Percentiles rank a stretch among this genome's conserved stretches.
These are phyloP conservation scores for Rhododendron molle DNA, from an alignment of 148 eudicot species.

Conservation along the genomic window DNA sequence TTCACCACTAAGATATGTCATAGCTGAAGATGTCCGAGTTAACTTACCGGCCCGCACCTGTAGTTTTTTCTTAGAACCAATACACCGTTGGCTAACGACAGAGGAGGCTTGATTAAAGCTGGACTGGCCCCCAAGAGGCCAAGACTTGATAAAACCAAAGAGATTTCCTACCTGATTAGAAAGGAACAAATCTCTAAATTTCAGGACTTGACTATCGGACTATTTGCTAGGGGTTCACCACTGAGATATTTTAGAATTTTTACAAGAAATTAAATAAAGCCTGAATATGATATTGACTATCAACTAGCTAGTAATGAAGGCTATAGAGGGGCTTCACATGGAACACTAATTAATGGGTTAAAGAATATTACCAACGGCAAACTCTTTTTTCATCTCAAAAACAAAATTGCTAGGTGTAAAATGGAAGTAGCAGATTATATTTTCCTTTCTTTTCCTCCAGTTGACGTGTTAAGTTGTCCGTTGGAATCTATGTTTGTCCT, in stretches of 20 bases:
- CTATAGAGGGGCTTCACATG: not conserved
- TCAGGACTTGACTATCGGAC: not conserved
- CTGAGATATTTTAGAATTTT: not conserved
- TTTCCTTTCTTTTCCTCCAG: too few species aligned
- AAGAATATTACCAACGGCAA: not conserved
- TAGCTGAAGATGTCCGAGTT: not conserved
- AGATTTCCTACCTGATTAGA: not conserved
- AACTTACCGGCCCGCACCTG: not conserved
- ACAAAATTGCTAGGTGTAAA: not conserved
- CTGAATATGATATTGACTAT: not conserved
- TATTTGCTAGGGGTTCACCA: not conserved
- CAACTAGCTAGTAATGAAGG: not conserved
- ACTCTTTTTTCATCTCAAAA: too few species aligned
- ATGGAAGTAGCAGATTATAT: not conserved
- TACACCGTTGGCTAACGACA: not conserved
- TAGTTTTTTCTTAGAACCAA: not conserved
- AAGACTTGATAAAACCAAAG: not conserved
- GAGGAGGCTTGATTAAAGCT: not conserved
- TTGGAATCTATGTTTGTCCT: too few species aligned
- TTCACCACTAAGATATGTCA: slow-evolving; percentile 5
- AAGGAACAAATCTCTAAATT: not conserved
- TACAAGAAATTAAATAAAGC: not conserved
- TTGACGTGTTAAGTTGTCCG: too few species aligned
- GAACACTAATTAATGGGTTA: not conserved
- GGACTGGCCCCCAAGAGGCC: not conserved